Evolutionary conservation across 2,329 filamentous ascomycete species (phyloP), one percentile per base, ranked within the genome.

Genomic region (Coniochaeta sp.): DNA sequence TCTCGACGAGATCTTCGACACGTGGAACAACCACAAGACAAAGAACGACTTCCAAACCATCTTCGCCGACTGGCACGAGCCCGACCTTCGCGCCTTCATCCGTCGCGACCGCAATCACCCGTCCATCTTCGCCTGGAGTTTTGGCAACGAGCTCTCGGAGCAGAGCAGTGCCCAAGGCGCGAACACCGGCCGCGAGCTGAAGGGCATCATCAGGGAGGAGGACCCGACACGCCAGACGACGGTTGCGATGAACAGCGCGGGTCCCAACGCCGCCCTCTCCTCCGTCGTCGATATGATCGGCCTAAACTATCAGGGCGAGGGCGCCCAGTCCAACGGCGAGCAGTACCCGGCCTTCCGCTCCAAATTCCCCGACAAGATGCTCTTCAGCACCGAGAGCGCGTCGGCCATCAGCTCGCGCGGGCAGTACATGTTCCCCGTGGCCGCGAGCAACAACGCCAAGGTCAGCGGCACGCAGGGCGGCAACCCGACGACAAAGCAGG

Each of bases 301-400:
- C 18, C 60, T 81, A 5, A 81, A 81, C 63, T 82, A 81, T 61
- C 77, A 81, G 57, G 78, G 77, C 49, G 74, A 78, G 49, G 77
- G 77, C 3, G 20, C 12, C 12, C 65, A 67, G 12, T 58, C 59
- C 38, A 48, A 51, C 6, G 33, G 52, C 22, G 63, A 58, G 3
- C 24, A 60, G 8, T 79, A 73, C 56, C 65, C 67, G 1, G 55
- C 46, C 50, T 81, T 78, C 63, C 73, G 74, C 58, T 54, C 58
- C 18, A 60, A 59, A 4, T 77, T 68, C 55, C 75, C 75, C 0
- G 59, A 71, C 48, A 79, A 78, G 61, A 66, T 79, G 60, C 63
- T 78, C 53, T 66, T 67, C 55, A 62, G 61, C 48, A 70, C 61
- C 53, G 75, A 77, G 63, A 66, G 64, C 16, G 64, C 74, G 0